Percentiles rank a stretch among this genome's conserved stretches.
phyloP scores from a whole-genome alignment of 108 stramenopile species.

The Nitzschia inconspicua region DNA sequence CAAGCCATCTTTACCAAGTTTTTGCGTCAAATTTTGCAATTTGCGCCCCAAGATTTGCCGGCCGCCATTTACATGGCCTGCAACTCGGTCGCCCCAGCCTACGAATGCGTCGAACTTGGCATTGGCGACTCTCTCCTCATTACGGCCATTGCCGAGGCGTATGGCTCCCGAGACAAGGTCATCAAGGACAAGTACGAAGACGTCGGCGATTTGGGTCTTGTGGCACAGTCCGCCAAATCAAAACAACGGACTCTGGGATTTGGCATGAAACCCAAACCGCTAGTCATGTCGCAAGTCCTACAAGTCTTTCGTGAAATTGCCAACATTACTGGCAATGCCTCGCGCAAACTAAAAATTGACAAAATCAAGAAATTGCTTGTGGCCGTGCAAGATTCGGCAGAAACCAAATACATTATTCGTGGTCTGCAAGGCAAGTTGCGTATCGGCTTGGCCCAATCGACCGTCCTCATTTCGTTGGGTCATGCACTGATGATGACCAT shows the following conservation, averaged over 20 bases:
- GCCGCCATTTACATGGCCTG: conserved; percentile 79
- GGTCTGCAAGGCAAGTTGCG: conserved; percentile 98
- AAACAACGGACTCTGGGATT: conserved; percentile 89
- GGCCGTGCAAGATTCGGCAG: conserved; percentile 53
- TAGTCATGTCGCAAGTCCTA: conserved; percentile 57
- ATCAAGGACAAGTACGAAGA: conserved; percentile 82
- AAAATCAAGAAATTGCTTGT: conserved; percentile 92
- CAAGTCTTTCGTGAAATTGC: conserved; percentile 74
- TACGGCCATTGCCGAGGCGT: conserved; percentile 91
- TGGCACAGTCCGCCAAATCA: conserved; percentile 79
- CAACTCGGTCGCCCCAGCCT: conserved; percentile 92
- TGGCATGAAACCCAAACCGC: conserved; percentile 62
- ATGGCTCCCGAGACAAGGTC: conserved; percentile 55
- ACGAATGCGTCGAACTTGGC: conserved; percentile 95
- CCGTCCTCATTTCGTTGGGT: conserved; percentile 92
- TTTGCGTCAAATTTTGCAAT: conserved; percentile 42
- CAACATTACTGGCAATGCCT: conserved; percentile 71
- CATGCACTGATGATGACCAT: conserved; percentile 80
- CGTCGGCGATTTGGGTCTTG: conserved; percentile 93
- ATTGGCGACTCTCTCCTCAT: conserved; percentile 94
- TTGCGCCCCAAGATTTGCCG: conserved; percentile 62
- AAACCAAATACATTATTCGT: conserved; percentile 96
- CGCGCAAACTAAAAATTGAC: conserved; percentile 92
- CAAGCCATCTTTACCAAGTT: conserved; percentile 73
- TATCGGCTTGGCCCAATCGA: conserved; percentile 93